Conservation (phyloP, 108 stramenopile species). For the Nannochloropsis oceanica region DNA sequence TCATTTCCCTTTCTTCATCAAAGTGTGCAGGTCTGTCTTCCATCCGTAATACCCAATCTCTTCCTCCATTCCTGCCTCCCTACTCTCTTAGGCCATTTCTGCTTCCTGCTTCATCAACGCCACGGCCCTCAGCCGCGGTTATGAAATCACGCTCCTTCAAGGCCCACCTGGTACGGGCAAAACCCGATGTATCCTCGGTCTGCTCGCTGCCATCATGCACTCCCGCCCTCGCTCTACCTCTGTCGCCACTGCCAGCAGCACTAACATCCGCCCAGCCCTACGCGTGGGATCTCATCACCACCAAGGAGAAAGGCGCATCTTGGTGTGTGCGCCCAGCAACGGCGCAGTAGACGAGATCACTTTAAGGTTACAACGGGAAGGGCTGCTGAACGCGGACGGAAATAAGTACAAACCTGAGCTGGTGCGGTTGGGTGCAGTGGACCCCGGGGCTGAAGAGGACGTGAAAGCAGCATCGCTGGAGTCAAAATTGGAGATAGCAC, state of each 20-base stretch:
- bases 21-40: not conserved
- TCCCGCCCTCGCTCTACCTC: not conserved
- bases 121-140: not conserved
- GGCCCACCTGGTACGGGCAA: conserved; percentile 31
- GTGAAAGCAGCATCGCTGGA: conserved; percentile 5
- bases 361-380: conserved; percentile 63
- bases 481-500: not conserved
- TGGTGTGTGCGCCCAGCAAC: conserved; percentile 92
- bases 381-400: conserved; percentile 72
- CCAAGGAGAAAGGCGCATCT: conserved; percentile 2
- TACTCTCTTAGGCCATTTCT: not conserved
- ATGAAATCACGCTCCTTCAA: conserved; percentile 23
- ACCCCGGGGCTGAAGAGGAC: conserved; percentile 43
- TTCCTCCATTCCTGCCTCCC: not conserved
- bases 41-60: not conserved
- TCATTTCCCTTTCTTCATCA: not conserved
- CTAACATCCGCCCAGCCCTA: not conserved
- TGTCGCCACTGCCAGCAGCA: conserved; percentile 1
- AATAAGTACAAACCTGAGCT: conserved; percentile 68
- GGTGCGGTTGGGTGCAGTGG: conserved; percentile 59
- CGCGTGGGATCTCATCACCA: not conserved
- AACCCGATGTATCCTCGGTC: not conserved
- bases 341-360: conserved; percentile 95
- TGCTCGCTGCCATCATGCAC: not conserved
- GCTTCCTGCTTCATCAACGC: not conserved